Evolutionary conservation across 1,139 yeast genomes (phyloP), one percentile per base, ranked within the genome.

Genomic region (Yamadazyma songkhlaensis): DNA sequence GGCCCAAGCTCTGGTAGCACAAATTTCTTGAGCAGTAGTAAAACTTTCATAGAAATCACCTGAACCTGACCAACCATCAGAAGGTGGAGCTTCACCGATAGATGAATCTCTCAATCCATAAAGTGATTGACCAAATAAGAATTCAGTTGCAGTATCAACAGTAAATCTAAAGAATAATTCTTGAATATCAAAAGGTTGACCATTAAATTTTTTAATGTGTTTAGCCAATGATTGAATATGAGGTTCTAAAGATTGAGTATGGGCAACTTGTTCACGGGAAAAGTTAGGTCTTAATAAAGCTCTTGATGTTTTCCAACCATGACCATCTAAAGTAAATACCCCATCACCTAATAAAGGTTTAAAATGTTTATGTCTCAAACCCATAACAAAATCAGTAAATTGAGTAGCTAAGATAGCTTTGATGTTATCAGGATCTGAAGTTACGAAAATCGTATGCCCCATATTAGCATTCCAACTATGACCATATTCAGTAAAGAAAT

Each of bases 201-300:
- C 64, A 5, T 53, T 40, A 23, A 48, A 43, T 29, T 47, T 46
- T 11, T 47, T 49, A 34, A 72, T 51, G 37, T 62, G 67, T 31
- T 55, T 53, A 25, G 63, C 52, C 38, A 74, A 54, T n/a, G 49
- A 51, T 44, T 64, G 64, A 11, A 71, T 48, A 46, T 74, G 79
- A 7, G 54, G 58, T 44, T 73, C 77, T 46, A 75, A 60, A 6
- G 65, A 46, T 37, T 61, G 60, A 25, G 75, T 63, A 44, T 72
- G 79, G 8, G 74, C 66, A 31, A 76, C 66, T 48, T 74, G 77
- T 46, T 74, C 79, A 36, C 77, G 60, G 12, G 74, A 59, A 51
- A 76, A 76, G 51, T 74, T 79, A 0, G 81, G 81, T 39, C 81
- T 61, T 47, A 77, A 63, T 67, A 76, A 56, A 3, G 77, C 70